Evolutionary conservation across 495 filamentous ascomycete genomes (phyloP).

Genomic region (Penicillium verhagenii): DNA sequence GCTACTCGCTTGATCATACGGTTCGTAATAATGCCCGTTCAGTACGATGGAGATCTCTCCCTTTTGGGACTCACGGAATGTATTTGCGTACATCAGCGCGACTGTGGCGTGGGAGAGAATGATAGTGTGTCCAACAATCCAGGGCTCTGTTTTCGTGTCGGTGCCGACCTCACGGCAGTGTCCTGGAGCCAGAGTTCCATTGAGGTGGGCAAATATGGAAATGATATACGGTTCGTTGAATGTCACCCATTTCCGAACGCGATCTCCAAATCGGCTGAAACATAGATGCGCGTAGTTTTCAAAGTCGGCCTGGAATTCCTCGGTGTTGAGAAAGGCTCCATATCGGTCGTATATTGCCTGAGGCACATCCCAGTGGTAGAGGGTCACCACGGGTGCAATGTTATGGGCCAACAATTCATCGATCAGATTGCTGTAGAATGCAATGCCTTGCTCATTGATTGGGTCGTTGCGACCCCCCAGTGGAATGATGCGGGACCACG

Average conservation of each 20-base stretch:
- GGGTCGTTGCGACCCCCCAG: constrained; percentile 32
- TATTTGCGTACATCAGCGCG: constrained; percentile 37
- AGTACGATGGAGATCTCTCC: constrained; percentile 48
- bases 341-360: constrained; percentile 47
- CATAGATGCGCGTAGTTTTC: constrained; percentile 44
- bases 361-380: constrained; percentile 52
- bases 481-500: constrained; percentile 71
- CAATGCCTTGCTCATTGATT: constrained; percentile 42
- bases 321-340: constrained; percentile 44
- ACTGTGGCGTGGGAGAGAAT: constrained; percentile 43
- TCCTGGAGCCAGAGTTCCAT: constrained; percentile 46
- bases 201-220: constrained; percentile 46
- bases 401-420: constrained; percentile 40
- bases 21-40: constrained; percentile 30
- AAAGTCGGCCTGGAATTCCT: constrained; percentile 42
- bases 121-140: constrained; percentile 43
- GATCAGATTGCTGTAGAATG: constrained; percentile 44
- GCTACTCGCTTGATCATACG: constrained; percentile 42
- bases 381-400: constrained; percentile 48
- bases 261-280: constrained; percentile 41
- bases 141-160: constrained; percentile 35
- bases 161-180: constrained; percentile 30
- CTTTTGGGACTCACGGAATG: constrained; percentile 39
- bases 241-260: constrained; percentile 51
- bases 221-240: constrained; percentile 50